phyloP scores from a whole-genome alignment of 345 rosid genomes.

The Eucalyptus decipiens region DNA sequence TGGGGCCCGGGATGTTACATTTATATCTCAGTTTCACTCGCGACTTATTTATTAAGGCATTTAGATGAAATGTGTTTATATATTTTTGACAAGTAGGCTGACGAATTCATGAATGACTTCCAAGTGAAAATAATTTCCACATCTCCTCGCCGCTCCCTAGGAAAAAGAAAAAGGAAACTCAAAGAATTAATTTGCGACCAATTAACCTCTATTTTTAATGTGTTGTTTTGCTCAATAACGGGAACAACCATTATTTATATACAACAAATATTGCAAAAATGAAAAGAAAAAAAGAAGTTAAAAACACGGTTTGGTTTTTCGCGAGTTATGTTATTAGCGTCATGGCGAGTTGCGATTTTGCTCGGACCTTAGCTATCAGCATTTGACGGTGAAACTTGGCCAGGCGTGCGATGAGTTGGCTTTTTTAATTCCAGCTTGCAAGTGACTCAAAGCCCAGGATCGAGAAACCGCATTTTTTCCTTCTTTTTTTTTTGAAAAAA shows the following conservation, averaged over 20 bases:
- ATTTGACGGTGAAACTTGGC: neutral
- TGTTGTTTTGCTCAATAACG: neutral
- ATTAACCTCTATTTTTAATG: neutral
- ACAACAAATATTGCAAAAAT: neutral
- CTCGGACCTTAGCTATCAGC: neutral
- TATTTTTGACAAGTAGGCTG: accelerated
- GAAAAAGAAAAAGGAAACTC: neutral
- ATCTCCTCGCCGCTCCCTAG: accelerated
- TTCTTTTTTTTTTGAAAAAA: neutral
- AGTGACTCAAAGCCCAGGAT: neutral
- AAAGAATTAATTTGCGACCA: neutral
- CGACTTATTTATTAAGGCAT: neutral
- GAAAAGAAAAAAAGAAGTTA: neutral
- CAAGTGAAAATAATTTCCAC: neutral
- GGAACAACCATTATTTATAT: neutral
- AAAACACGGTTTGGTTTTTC: neutral
- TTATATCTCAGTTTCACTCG: accelerated
- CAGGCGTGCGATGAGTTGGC: neutral
- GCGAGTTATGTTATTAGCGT: neutral
- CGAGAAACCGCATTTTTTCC: neutral
- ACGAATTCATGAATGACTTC: neutral
- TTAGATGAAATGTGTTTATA: accelerated
- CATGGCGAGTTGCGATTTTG: neutral
- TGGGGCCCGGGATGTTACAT: too few relatives aligned
- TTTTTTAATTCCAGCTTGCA: neutral